Conservation (phyloP, 306 rosid species). For the Albizia julibrissin region DNA sequence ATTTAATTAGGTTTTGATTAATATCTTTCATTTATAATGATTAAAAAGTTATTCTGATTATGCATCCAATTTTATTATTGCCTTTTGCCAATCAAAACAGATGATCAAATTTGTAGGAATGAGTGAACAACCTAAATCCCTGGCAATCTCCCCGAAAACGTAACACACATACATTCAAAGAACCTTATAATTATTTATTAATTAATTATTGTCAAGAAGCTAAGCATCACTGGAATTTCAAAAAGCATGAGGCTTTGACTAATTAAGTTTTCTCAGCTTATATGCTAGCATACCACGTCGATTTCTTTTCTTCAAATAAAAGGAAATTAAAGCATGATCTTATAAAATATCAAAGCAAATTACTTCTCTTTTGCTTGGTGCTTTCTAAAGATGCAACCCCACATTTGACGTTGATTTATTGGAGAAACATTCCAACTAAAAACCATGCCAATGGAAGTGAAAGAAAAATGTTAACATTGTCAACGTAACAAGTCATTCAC, state of each 20-base stretch:
- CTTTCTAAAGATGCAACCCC: neutral
- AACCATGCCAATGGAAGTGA: neutral
- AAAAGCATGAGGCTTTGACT: conserved; percentile 8
- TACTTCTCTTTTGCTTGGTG: neutral
- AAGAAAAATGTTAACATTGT: neutral
- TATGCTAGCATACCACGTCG: neutral
- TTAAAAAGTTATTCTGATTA: neutral
- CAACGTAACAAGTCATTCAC: neutral
- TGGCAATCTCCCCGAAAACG: neutral
- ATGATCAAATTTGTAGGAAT: neutral
- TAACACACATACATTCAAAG: neutral
- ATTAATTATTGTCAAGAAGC: neutral
- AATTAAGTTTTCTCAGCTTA: neutral
- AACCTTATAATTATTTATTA: too few relatives aligned
- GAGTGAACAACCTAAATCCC: neutral
- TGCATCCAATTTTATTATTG: neutral
- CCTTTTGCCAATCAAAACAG: neutral
- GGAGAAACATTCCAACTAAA: neutral
- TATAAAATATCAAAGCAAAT: neutral
- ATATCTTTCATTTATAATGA: neutral
- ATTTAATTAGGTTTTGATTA: neutral
- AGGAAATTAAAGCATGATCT: neutral
- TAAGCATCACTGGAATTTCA: conserved; percentile 14
- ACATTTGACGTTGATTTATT: neutral
- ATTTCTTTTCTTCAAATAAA: neutral